Conservation (phyloP, 148 eudicot genomes). For the Tetragonia tetragonoides region DNA sequence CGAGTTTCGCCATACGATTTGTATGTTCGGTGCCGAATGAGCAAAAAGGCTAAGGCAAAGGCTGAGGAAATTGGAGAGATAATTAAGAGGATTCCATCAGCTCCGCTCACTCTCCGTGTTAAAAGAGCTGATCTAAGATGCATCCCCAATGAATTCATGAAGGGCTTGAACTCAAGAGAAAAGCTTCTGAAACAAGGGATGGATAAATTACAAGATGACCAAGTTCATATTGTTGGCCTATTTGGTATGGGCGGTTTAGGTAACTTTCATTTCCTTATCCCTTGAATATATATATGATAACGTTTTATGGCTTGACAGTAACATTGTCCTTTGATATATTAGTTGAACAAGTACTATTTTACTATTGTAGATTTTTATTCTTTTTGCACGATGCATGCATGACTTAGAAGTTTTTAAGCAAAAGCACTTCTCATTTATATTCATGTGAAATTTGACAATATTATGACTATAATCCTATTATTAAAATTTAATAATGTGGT, state of each 20-base stretch:
- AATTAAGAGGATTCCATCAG: background rate
- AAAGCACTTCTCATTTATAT: no score
- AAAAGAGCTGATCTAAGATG: background rate
- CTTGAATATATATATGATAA: no score
- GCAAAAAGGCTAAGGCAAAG: background rate
- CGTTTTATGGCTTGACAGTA: no score
- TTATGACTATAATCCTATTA: no score
- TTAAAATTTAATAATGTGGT: no score
- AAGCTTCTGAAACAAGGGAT: background rate
- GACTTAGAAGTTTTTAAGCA: no score
- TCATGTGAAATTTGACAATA: no score
- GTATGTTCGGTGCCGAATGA: background rate
- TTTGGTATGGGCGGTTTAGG: constrained; percentile 7
- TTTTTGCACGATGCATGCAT: no score
- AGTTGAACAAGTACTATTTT: no score
- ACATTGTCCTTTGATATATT: no score
- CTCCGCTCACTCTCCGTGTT: background rate
- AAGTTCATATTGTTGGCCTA: background rate
- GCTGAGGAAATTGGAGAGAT: background rate
- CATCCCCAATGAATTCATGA: background rate
- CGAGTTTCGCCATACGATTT: background rate
- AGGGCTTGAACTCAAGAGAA: background rate
- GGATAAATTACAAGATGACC: background rate
- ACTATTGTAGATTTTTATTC: no score
- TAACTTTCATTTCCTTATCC: no score